Base-by-base conservation (phyloP, 2,329 filamentous ascomycete genomes). In the Pleomassaria siparia region DNA sequence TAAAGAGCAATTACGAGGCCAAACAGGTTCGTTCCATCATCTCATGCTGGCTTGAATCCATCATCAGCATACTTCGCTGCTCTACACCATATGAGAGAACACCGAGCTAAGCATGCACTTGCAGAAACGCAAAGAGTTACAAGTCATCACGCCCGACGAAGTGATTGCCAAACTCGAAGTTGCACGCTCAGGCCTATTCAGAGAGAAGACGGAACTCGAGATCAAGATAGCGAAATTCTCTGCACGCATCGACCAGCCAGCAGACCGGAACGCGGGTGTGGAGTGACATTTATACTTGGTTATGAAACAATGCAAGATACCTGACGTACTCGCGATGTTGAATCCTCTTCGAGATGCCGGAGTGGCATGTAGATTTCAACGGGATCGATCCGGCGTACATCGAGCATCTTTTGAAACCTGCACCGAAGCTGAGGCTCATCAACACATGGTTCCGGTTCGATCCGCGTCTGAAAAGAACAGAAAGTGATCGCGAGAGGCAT, bases 1-100 rank as follows among this genome's bases (percentile, higher is more conserved):
- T 85, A 50, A 84, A 84, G 63, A 77, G 74, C 3, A 67, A 75
- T 25, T 71, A 76, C 52, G 77, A 84, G 41, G 64, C 72, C 29
- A 72, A 74, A 45, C 66, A 82, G 73, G 82, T 84, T 68, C 35
- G 66, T 55, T 22, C 20, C 28, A 22, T 16, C 2, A 13, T 39
- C 28, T 13, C 26, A 35, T 35, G 6, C 18, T 22, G 9, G 13
- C 46, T 26, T 21, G 13, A 32, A 29, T 16, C 16, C 12, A 26
- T 11, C 25, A 28, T 7, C 12, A 28, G 12, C 25, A 12, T n/a
- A n/a, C 42, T 12, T 43, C 12, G 25, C 13, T 28, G 4, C 12
- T 10, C 32, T 43, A 12, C 25, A 30, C n/a, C 21, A 18, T 22
- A 43, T n/a, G n/a, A 30, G 25, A n/a, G 13, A 15, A 30, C 20